Base-by-base conservation (phyloP, 768 basidiomycete species). In the Daedaleopsis sinensis region DNA sequence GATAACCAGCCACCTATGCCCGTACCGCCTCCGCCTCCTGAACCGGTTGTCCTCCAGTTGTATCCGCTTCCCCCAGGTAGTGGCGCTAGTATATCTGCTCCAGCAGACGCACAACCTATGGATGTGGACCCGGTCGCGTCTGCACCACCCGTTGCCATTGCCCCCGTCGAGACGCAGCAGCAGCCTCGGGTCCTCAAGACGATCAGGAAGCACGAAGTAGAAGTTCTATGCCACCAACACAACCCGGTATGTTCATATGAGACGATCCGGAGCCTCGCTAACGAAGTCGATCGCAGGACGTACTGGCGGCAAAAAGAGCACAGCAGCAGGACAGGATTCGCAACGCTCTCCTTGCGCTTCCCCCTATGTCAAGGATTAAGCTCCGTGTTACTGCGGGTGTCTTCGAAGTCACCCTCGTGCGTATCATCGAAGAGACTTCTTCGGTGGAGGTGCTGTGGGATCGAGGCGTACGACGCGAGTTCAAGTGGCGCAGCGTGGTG, bases 391-490 rank as follows among this genome's bases (percentile, higher is more conserved):
- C 84, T 67, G 83, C 90, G 11, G 94, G 94, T 5, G 88, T 91
- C 36, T 96, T 93, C 70, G 93, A 96, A 71, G 93, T 95, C 5
- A 88, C 87, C 6, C 79, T 96, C 38, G 70, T 91, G 15, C 82
- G 85, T 60, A 87, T 93, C 18, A 76, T 89, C 38, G 86, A 89
- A 64, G 89, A 88, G 64, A 82, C 80, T 1, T 79, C 83, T 53
- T 86, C 86, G 10, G 87, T 96, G 0, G 88, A 90, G 70, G 93
- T 96, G 5, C 71, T 91, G 8, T 95, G 93, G 90, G 91, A 92
- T 69, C 78, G 83, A 27, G 88, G 87, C 9, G 65, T 85, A 39
- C 89, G 86, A 73, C 80, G 85, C 57, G 90, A 92, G 71, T 90
- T 93, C 70, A 92, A 90, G 71, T 93, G 91, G 91, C 84, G 86